Evolutionary conservation across 768 basidiomycete genomes (phyloP).

Genomic region (Lyophyllum shimeji): DNA sequence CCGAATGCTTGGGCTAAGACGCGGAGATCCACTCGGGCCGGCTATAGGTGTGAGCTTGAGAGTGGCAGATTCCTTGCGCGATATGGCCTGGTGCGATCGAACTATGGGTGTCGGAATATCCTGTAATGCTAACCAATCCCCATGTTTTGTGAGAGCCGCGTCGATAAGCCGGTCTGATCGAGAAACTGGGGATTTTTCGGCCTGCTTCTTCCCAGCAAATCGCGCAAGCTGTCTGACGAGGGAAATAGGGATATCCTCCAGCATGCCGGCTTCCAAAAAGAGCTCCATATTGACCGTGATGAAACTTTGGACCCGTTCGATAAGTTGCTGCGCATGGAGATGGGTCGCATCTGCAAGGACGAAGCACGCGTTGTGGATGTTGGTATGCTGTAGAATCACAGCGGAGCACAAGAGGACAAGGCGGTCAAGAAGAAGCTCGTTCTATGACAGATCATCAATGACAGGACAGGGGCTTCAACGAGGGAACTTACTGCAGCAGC

Average conservation of each 20-base stretch:
- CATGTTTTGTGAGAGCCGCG: constrained; percentile 57
- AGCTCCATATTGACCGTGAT: constrained; percentile 84
- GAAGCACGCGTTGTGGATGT: constrained; percentile 74
- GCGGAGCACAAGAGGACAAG: constrained; percentile 82
- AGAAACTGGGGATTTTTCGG: constrained; percentile 62
- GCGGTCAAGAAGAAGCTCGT: constrained; percentile 85
- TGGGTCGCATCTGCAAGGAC: constrained; percentile 81
- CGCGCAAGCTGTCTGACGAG: constrained; percentile 67
- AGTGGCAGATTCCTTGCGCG: constrained; percentile 18
- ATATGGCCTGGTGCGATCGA: constrained; percentile 21
- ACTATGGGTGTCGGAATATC: constrained; percentile 66
- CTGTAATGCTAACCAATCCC: constrained; percentile 68
- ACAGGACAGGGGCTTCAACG: neutral
- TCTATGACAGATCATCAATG: constrained; percentile 41
- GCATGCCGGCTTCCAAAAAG: constrained; percentile 75
- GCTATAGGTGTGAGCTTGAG: constrained; percentile 13
- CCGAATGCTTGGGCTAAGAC: constrained; percentile 16
- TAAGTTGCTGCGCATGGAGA: constrained; percentile 69
- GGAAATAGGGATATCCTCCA: constrained; percentile 70
- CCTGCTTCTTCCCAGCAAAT: constrained; percentile 60
- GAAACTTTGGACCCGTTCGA: constrained; percentile 73
- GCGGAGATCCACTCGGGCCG: constrained; percentile 25
- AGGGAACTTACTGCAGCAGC: constrained; percentile 67
- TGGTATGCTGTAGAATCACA: constrained; percentile 66
- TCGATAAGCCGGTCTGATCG: constrained; percentile 54